Percentiles rank a stretch among this genome's conserved stretches.
These are phyloP conservation scores for Hydnomerulius pinastri DNA, from an alignment of 768 basidiomycete species.

Conservation along the genomic window DNA sequence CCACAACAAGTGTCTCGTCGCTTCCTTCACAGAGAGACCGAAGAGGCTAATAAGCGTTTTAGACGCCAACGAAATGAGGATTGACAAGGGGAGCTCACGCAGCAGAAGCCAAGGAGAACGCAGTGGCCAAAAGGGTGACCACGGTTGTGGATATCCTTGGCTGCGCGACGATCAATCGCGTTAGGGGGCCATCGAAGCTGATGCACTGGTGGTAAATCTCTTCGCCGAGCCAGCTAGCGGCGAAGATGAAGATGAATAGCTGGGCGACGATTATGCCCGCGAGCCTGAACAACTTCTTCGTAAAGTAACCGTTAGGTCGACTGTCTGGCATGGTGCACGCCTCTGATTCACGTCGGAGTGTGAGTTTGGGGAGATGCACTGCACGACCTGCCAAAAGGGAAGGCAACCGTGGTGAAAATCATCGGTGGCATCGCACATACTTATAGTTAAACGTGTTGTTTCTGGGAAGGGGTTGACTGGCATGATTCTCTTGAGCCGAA, in stretches of 20 bases:
- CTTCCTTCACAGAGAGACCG: conserved; percentile 18
- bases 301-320: background rate
- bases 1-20: conserved; percentile 15
- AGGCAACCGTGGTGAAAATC: no score
- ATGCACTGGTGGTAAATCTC: background rate
- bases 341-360: no score
- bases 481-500: no score
- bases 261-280: background rate
- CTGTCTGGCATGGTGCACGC: no score
- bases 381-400: no score
- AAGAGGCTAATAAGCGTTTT: no score
- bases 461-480: no score
- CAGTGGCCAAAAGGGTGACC: background rate
- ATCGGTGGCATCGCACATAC: no score
- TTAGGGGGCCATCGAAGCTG: background rate
- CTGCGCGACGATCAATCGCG: background rate
- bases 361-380: no score
- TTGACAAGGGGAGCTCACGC: background rate
- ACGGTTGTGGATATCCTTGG: background rate
- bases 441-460: no score
- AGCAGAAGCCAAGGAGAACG: background rate
- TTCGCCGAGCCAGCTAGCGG: background rate
- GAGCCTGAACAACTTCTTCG: background rate
- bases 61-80: no score
- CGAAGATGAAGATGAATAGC: background rate